phyloP scores from a whole-genome alignment of 108 stramenopile genomes.

The Discostella stelligeroides region DNA sequence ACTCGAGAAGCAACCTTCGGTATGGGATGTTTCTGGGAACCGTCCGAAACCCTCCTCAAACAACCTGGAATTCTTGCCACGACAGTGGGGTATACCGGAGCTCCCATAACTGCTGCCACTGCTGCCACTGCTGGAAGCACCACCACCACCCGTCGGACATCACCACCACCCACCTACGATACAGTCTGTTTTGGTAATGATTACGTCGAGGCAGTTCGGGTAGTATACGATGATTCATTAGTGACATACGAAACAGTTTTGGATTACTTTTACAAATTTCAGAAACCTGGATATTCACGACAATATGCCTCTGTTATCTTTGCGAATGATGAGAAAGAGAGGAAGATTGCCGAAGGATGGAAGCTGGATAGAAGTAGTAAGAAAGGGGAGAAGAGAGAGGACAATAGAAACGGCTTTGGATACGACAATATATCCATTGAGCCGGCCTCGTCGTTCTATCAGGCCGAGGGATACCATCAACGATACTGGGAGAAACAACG shows the following conservation, averaged over 20 bases:
- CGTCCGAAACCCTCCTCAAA: conserved; percentile 66
- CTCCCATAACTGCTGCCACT: neutral
- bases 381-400: conserved; percentile 27
- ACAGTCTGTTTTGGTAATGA: conserved; percentile 57
- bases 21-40: conserved; percentile 78
- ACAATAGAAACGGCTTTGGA: conserved; percentile 34
- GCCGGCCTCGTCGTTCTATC: conserved; percentile 61
- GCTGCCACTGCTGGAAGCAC: too few relatives aligned
- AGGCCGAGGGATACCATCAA: conserved; percentile 84
- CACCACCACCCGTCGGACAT: too few relatives aligned
- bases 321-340: conserved; percentile 54
- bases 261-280: conserved; percentile 63
- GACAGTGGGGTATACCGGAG: conserved; percentile 73
- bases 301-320: conserved; percentile 84
- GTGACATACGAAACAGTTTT: conserved; percentile 61
- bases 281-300: conserved; percentile 66
- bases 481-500: conserved; percentile 81
- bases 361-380: conserved; percentile 14
- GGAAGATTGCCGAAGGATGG: conserved; percentile 34
- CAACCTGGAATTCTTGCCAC: conserved; percentile 68
- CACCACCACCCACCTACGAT: conserved; percentile 63
- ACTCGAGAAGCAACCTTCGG: conserved; percentile 7
- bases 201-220: conserved; percentile 49
- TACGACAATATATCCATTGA: conserved; percentile 55
- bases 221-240: conserved; percentile 60